Base-by-base conservation (phyloP, 176 grass and related monocot species). In the Oryza australiensis region DNA sequence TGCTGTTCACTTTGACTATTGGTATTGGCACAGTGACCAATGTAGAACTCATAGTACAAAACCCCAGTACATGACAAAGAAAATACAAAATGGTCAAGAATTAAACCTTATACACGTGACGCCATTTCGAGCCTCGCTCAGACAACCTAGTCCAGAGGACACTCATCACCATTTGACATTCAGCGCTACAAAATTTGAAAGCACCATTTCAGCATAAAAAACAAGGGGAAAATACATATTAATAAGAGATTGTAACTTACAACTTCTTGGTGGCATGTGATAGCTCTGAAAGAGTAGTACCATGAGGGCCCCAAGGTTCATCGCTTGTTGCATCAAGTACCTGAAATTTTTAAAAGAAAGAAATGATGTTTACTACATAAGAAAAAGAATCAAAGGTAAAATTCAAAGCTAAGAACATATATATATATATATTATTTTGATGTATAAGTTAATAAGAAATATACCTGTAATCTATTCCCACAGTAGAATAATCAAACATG, bases 81-180 rank as follows among this genome's bases (percentile, higher is more conserved):
- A 41, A 57, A 20, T 9, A 66, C 32, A 86, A 16, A 72, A 28
- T 77, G 60, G 45, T 48, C 66, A 60, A 77, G 35, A 63, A 22
- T 43, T 67, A 75, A 64, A 90, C 79, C 91, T 99, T 96, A 43
- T 96, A 99, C 12, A 89, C 93, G 81, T 99, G 93, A 35, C 93
- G 93, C 97, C 97, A 99, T 64, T 94, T 94, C 7, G 89, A 51
- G 70, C 87, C 91, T 75, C 85, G 80, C 74, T 99, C 97, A 32
- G 83, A 62, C 43, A 99, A 53, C 75, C 93, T 96, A 83, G 87
- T 83, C 93, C 97, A 99, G 40, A 99, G 83, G 23, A 96, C 97
- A 92, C 79, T 85, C 97, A 99, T 94, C 90, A 99, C 87, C 93
- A 99, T 88, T 67, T 99, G 97, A 79, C 97, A 99, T 35, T 99